These are phyloP conservation scores for Sugiyamaella qingdaonensis DNA, from an alignment of 805 yeast species.

Conservation along the genomic window DNA sequence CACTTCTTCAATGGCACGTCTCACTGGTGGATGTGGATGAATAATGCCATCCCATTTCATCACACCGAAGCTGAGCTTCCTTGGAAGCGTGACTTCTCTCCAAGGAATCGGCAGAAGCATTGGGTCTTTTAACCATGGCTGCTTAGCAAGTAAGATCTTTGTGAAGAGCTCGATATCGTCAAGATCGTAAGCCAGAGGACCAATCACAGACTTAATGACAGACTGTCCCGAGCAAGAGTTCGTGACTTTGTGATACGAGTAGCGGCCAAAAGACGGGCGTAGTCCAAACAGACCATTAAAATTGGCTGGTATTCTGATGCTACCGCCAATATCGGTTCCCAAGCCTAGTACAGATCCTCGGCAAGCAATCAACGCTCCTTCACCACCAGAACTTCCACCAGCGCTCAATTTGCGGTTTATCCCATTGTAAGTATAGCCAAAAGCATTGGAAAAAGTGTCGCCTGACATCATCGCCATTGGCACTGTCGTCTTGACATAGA, in stretches of 20 bases:
- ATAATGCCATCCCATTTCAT: conserved; percentile 40
- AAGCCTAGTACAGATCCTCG: conserved; percentile 49
- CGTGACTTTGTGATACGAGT: conserved; percentile 13
- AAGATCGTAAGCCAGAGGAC: conserved; percentile 43
- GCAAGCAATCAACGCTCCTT: conserved; percentile 44
- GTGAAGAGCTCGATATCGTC: conserved; percentile 40
- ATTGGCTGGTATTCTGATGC: conserved; percentile 47
- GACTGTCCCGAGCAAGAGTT: conserved; percentile 37
- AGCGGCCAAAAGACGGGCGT: conserved; percentile 40
- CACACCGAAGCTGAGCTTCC: conserved; percentile 11
- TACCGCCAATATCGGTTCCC: conserved; percentile 54
- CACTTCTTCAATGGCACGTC: conserved; percentile 41
- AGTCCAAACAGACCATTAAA: conserved; percentile 47
- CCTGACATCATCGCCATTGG: conserved; percentile 50
- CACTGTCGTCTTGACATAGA: conserved; percentile 51
- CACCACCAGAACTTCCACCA: conserved; percentile 59
- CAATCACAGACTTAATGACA: conserved; percentile 42
- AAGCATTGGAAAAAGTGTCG: conserved; percentile 42
- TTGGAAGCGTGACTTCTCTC: conserved; percentile 30
- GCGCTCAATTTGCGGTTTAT: conserved; percentile 41
- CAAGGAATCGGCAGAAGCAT: conserved; percentile 50
- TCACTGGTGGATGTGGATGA: conserved; percentile 49
- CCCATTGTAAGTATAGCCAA: conserved; percentile 47
- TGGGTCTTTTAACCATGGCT: conserved; percentile 50
- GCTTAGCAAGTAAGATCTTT: conserved; percentile 36